These are phyloP conservation scores for Psophocarpus tetragonolobus DNA, from an alignment of 306 rosid species.

Conservation along the genomic window DNA sequence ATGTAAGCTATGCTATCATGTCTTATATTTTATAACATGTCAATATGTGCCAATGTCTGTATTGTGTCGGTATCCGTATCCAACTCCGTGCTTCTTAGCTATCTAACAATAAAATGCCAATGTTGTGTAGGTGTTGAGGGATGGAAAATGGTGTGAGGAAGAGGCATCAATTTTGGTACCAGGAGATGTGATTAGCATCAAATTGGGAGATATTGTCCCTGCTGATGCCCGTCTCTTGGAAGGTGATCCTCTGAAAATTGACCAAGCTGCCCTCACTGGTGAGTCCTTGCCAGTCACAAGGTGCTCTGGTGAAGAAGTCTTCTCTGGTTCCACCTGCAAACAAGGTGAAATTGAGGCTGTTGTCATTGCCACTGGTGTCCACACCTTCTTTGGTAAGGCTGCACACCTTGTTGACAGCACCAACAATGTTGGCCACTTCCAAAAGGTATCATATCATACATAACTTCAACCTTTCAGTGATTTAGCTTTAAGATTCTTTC, in stretches of 20 bases:
- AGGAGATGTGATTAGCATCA: constrained; percentile 84
- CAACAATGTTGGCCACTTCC: constrained; percentile 92
- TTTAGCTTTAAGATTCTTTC: neutral
- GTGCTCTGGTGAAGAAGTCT: constrained; percentile 64
- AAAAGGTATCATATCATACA: constrained; percentile 47
- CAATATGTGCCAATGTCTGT: no score
- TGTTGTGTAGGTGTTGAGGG: constrained; percentile 61
- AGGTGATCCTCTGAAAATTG: constrained; percentile 86
- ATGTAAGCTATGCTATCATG: no score
- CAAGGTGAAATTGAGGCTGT: constrained; percentile 88
- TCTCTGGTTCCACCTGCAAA: constrained; percentile 88
- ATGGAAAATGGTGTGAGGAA: constrained; percentile 75
- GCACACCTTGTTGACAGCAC: constrained; percentile 90
- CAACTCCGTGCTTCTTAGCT: no score
- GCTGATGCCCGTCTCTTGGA: constrained; percentile 85
- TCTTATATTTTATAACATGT: no score
- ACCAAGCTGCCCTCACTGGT: constrained; percentile 84
- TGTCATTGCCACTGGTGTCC: constrained; percentile 82
- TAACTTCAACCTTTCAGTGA: neutral
- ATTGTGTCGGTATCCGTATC: no score
- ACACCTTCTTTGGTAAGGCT: constrained; percentile 90
- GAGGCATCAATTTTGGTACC: constrained; percentile 82
- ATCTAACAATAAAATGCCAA: neutral
- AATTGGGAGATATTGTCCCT: constrained; percentile 85
- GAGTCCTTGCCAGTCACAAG: constrained; percentile 83